These are phyloP conservation scores for Fraxinus latifolia DNA, from an alignment of 305 asterid genomes.

Conservation along the genomic window DNA sequence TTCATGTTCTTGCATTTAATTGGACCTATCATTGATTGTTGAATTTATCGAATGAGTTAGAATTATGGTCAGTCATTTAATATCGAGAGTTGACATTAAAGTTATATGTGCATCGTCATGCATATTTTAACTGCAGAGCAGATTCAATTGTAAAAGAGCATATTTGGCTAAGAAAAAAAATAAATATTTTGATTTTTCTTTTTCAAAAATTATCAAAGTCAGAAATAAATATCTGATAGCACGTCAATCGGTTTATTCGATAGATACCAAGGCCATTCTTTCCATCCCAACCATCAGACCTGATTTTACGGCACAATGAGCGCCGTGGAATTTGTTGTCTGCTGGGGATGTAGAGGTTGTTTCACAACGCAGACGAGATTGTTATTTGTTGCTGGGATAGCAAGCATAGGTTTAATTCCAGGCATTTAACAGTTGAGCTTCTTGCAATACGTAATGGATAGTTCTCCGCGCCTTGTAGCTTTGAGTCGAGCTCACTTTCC, in stretches of 20 bases:
- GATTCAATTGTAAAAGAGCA: neutral
- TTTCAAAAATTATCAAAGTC: neutral
- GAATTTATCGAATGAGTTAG: neutral
- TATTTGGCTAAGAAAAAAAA: neutral
- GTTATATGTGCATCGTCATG: neutral
- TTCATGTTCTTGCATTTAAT: neutral
- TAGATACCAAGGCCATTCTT: neutral
- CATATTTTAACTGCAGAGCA: neutral
- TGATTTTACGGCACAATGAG: neutral
- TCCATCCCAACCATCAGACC: neutral
- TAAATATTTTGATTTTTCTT: neutral
- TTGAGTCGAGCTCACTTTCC: neutral
- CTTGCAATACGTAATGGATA: neutral
- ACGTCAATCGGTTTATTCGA: neutral
- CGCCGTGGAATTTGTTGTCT: neutral
- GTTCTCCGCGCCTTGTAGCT: neutral
- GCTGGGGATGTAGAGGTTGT: neutral
- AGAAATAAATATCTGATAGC: neutral
- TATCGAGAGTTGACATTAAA: neutral
- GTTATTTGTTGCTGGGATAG: neutral
- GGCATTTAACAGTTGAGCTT: neutral
- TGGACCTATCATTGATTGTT: neutral
- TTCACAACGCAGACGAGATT: neutral
- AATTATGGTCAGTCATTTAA: neutral
- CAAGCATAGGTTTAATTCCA: neutral